Evolutionary conservation across 805 yeast genomes (phyloP), one percentile per base, ranked within the genome.

Genomic region (Teunomyces funiuensis): DNA sequence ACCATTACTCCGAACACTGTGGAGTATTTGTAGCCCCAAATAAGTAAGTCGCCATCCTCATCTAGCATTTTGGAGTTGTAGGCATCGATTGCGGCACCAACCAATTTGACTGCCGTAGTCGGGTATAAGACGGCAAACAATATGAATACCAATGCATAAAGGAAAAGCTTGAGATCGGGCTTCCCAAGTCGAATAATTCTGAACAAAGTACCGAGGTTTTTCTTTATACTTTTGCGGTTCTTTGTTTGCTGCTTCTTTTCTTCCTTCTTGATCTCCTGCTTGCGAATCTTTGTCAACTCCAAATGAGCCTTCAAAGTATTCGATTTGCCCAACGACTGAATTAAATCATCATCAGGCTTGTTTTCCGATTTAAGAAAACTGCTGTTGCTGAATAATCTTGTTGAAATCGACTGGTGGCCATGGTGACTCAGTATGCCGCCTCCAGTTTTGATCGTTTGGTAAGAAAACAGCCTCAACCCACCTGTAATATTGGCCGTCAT

Each of bases 101-200:
- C 73, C 42, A 70, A 57, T 44, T 68, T 63, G 19, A 70, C 74
- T 10, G 71, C 59, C 1, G 71, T 61, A 2, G 74, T 70, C 2
- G 76, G 76, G 43, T 69, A 70, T 29, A 70, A 48, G 25, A 70
- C 74, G 3, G 76, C 74, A 54, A 66, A 65, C 19, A 69, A 53
- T 18, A 70, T 70, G 44, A 70, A 69, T 8, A 61, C 71, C 22
- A 70, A 46, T 2, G 76, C 74, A 22, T 60, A 56, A 3, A 70
- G 38, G 40, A 70, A 70, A 8, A 69, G 53, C 40, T 51, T 60
- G 41, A 61, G 43, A 44, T 70, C 76, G 2, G 74, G 72, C 33
- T 57, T 56, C 6, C 76, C 76, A 8, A 70, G 54, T 36, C 46
- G 54, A 22, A 70, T 49, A 33, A 70, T 70, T 17, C 74, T 57